Base-by-base conservation (phyloP, 768 basidiomycete species). In the Lenzites betulinus region DNA sequence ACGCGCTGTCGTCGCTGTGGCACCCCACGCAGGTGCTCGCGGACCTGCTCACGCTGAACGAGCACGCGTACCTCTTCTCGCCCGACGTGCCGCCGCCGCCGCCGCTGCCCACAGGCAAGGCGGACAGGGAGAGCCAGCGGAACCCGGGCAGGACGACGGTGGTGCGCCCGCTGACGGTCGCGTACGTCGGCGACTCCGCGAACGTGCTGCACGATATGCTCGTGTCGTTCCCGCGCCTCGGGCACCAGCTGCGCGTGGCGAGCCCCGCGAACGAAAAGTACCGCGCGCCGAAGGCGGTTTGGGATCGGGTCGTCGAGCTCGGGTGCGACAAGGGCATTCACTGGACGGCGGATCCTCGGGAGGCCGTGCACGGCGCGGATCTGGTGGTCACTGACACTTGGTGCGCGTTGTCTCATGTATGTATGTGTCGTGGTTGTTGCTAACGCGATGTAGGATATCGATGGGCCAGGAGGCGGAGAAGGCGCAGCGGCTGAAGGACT, bases 381-480 rank as follows among this genome's bases (percentile, higher is more conserved):
- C 85, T 98, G n/a, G 91, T 98, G 48, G 84, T 97, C 12, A 99
- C 97, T 2, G 97, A 99, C 73, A 99, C 97, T 4, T 99, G 96
- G 94, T 93, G 60, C 58, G 81, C 71, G 30, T 11, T 5, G 30
- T 5, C 6, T 33, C 6, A 5, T 44, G 53, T 20, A 38, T 52
- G 43, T 18, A 16, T 13, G 4, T 8, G 35, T 36, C 35, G 43
- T 33, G 30, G 30, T 11, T 33, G 11, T 11, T 54, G 36, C 46
- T 28, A 13, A 50, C 23, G 49, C 16, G 1, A 18, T 26, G 15
- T 68, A 95, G 93, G 95, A 94, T 98, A 64, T 98, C 96, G 2
- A 98, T 99, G 97, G 97, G 97, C 18, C 94, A 97, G 74, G 97
- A 98, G 75, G 90, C 88, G 1, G 95, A 98, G 74, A 93, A 95